Evolutionary conservation across 1,139 yeast genomes (phyloP).

Genomic region (Starmera stellimalicola): DNA sequence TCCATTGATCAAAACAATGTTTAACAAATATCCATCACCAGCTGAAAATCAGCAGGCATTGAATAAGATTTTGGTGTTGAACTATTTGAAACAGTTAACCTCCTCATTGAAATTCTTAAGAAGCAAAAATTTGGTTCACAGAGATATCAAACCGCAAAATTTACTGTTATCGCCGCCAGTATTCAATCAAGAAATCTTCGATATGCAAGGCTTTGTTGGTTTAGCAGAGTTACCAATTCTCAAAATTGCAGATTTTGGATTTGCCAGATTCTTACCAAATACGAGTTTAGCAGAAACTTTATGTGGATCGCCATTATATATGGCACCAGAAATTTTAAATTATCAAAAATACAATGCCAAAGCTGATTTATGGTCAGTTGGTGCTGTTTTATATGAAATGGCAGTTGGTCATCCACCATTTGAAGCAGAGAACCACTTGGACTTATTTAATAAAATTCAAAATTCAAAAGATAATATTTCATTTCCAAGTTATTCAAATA

Average conservation of each 20-base stretch:
- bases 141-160: slow-evolving; percentile 94
- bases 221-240: slow-evolving; percentile 82
- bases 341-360: slow-evolving; percentile 95
- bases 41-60: slow-evolving; percentile 63
- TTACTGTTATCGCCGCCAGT: slow-evolving; percentile 68
- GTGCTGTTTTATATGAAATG: slow-evolving; percentile 94
- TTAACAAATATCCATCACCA: slow-evolving; percentile 80
- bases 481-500: slow-evolving; percentile 47
- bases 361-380: slow-evolving; percentile 97
- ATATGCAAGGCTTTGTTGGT: slow-evolving; percentile 54
- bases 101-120: slow-evolving; percentile 78
- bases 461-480: slow-evolving; percentile 65
- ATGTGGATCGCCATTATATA: slow-evolving; percentile 94
- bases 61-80: slow-evolving; percentile 67
- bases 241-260: slow-evolving; percentile 95
- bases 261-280: slow-evolving; percentile 87
- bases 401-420: slow-evolving; percentile 93
- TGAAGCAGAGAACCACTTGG: slow-evolving; percentile 87
- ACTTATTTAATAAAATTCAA: slow-evolving; percentile 76
- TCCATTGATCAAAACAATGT: slow-evolving; percentile 68
- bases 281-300: slow-evolving; percentile 93
- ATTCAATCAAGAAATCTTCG: slow-evolving; percentile 52
- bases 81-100: slow-evolving; percentile 78
- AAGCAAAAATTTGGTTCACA: slow-evolving; percentile 75
- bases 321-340: slow-evolving; percentile 96